Percentiles rank a stretch among this genome's conserved stretches.
These are phyloP conservation scores for Pisolithus tinctorius DNA, from an alignment of 768 basidiomycete genomes.

Conservation along the genomic window DNA sequence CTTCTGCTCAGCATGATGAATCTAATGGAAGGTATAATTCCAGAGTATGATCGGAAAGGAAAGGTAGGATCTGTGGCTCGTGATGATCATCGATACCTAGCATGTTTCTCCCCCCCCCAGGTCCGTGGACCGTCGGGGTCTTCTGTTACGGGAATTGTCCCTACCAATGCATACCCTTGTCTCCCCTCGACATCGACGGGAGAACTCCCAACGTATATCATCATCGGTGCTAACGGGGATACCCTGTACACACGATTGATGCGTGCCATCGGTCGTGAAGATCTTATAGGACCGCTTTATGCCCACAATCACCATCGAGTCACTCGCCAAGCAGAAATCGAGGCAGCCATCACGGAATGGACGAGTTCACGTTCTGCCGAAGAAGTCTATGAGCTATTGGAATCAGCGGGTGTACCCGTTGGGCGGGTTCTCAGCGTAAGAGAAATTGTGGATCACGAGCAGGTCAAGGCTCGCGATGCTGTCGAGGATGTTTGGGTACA, in stretches of 20 bases:
- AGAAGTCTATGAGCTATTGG: constrained; percentile 47
- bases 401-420: constrained; percentile 51
- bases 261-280: constrained; percentile 49
- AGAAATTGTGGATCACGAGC: constrained; percentile 56
- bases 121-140: constrained; percentile 69
- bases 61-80: constrained; percentile 34
- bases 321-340: constrained; percentile 43
- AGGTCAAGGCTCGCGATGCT: constrained; percentile 46
- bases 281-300: constrained; percentile 51
- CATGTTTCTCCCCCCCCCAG: constrained; percentile 22
- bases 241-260: constrained; percentile 64
- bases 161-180: constrained; percentile 70
- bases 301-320: constrained; percentile 39
- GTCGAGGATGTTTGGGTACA: constrained; percentile 55
- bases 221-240: constrained; percentile 71
- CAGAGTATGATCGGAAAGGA: constrained; percentile 67
- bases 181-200: constrained; percentile 37
- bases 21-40: constrained; percentile 71
- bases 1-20: constrained; percentile 53
- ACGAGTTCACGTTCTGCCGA: constrained; percentile 43
- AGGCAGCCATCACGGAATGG: constrained; percentile 56
- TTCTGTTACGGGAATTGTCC: constrained; percentile 69
- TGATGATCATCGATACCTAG: background rate
- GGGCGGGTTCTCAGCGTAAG: constrained; percentile 58
- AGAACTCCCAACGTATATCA: constrained; percentile 45